Base-by-base conservation (phyloP, 2,329 filamentous ascomycete species). In the Capronia epimyces region DNA sequence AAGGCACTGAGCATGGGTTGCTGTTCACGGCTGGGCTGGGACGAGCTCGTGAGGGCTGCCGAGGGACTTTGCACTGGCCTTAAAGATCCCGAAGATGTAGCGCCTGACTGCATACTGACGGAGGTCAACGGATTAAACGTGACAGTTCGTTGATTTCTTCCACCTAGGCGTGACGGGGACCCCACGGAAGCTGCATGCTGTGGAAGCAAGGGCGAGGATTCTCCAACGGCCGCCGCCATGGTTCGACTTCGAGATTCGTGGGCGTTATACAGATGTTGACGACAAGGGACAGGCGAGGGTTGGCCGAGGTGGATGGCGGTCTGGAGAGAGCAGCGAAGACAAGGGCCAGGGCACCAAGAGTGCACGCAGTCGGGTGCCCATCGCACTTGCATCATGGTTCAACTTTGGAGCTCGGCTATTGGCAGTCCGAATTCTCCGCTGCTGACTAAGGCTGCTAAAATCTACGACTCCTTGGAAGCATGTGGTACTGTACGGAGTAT, bases 1-100 rank as follows among this genome's bases (percentile, higher is more conserved):
- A 96, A 72, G 2, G 86, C 81, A 3, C 89, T 83, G 20, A 95
- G 80, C 69, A 87, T 83, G 3, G 82, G 81, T 45, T 59, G 56
- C 44, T 53, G 50, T 47, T 76, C 75, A 12, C 69, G 70, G 18
- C 66, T 62, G 24, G 65, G 62, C 21, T 53, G 61, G 54, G 56
- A 60, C 18, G 55, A 55, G 24, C 43, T 50, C 13, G 66, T 63
- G 40, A 68, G 59, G 9, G 68, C 66, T 10, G 68, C 65, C 29
- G 70, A 67, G 24, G 65, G 63, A 16, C 67, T 62, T 40, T 70
- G 66, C 60, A 74, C 55, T 46, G 70, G 68, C 53, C 68, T 67
- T 58, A 73, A 65, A 50, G 67, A 63, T 55, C 67, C 69, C 18
- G 72, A 66, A 45, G 67, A 65, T 39, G 71, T 68, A 29, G 66